Base-by-base conservation (phyloP, 2,329 filamentous ascomycete species). In the Herpotrichia juniperi region DNA sequence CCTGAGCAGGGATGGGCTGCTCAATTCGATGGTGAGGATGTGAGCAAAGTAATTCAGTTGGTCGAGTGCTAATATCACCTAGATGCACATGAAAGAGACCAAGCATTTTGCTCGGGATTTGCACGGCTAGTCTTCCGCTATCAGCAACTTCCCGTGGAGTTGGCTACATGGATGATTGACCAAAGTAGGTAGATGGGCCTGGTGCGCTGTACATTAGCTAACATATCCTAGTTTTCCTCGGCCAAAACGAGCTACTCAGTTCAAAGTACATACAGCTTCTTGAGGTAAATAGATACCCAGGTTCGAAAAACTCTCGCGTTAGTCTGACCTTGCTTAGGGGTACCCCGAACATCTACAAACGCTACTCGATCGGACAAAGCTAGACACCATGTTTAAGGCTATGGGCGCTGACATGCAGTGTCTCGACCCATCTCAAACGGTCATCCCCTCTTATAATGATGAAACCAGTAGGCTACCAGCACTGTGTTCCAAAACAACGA, bases 321-420 rank as follows among this genome's bases (percentile, higher is more conserved):
- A 45, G 66, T 24, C 50, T 64, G 25, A 64, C 32, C 5, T 1
- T 14, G 8, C n/a, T 3, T 22, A 68, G 62, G 37, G 43, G 11
- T 53, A 64, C 35, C 50, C 59, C 12, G 42, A 56, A 11, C 55
- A 72, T 39, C 69, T 72, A n/a, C 51, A 76, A 19, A 61, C 57
- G 22, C 59, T 67, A 58, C 74, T 64, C 58, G 86, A 47, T 61
- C 64, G 66, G 9, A 46, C 62, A 24, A 66, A 73, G 43, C 66
- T 83, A 10, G 63, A 83, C 45, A 67, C 74, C 5, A 72, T 91
- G 10, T 88, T 93, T 55, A 70, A 72, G 45, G 74, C 74, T 14
- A 66, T 91, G 5, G 87, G 87, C 2, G 86, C 84, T 34, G 72
- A 74, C 78, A 39, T 32, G 31, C 42, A 51, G 9, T 34, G 17